A percentile compares a stretch with the other conserved stretches of the same genome.
phyloP scores from a whole-genome alignment of 768 basidiomycete genomes.

The Termitomyces eurrhizus region DNA sequence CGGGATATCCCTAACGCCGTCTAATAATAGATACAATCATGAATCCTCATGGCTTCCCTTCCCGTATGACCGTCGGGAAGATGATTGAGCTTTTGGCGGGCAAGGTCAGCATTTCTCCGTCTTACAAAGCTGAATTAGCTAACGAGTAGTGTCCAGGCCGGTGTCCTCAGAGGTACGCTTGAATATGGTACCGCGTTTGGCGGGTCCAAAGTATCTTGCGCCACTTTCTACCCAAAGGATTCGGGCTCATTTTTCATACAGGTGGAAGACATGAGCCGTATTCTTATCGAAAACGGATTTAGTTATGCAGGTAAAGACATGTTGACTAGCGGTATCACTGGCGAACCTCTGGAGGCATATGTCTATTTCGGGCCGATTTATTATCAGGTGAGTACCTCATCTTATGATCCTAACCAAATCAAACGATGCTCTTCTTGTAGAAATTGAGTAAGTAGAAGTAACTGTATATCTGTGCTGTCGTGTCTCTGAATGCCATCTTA shows the following conservation, averaged over 20 bases:
- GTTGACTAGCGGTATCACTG: conserved; percentile 97
- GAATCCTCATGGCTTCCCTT: conserved; percentile 99
- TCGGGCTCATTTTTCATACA: conserved; percentile 23
- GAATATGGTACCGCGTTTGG: conserved; percentile 97
- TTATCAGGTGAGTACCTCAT: conserved; percentile 66
- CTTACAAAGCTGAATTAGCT: neutral
- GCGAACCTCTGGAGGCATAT: conserved; percentile 93
- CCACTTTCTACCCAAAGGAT: neutral
- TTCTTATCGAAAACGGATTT: conserved; percentile 93
- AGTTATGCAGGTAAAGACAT: conserved; percentile 99
- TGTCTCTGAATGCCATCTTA: conserved; percentile 15
- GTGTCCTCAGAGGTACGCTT: conserved; percentile 83
- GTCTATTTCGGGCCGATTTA: conserved; percentile 99
- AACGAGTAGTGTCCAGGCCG: conserved; percentile 52
- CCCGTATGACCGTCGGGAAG: conserved; percentile 99
- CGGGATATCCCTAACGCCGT: conserved; percentile 6
- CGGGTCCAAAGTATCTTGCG: conserved; percentile 76
- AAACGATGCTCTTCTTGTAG: conserved; percentile 35
- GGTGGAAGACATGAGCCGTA: conserved; percentile 98
- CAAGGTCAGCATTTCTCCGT: conserved; percentile 51
- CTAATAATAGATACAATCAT: conserved; percentile 83
- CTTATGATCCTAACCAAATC: conserved; percentile 4
- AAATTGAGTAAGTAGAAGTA: conserved; percentile 76
- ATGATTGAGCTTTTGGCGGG: conserved; percentile 98
- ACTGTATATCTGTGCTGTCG: neutral